Percentiles rank a stretch among this genome's conserved stretches.
These are phyloP conservation scores for Euptelea pleiosperma DNA, from an alignment of 164 flowering plant genomes.

Conservation along the genomic window DNA sequence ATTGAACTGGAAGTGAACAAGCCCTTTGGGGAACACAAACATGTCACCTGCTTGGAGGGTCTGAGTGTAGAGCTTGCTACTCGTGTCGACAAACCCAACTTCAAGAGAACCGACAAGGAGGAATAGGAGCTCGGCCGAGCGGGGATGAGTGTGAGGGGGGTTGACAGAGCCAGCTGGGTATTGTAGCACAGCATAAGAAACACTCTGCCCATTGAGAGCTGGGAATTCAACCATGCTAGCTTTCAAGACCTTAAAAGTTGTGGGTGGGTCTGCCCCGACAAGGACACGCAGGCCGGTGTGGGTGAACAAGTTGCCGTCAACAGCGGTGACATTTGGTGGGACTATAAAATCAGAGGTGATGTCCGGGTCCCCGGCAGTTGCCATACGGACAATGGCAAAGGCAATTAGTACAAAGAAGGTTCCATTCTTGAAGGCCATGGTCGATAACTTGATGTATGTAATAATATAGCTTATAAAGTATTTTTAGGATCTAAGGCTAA, in stretches of 20 bases:
- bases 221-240: constrained; percentile 10
- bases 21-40: no score
- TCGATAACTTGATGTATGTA: no score
- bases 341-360: neutral
- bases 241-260: constrained; percentile 7
- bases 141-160: constrained; percentile 17
- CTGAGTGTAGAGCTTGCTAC: constrained; percentile 26
- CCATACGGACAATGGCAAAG: neutral
- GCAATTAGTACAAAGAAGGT: neutral
- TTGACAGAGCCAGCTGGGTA: constrained; percentile 7
- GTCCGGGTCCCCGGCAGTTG: no score
- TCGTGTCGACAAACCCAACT: constrained; percentile 33
- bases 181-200: constrained; percentile 12
- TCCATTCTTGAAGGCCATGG: no score
- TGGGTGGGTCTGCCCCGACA: neutral
- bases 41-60: constrained; percentile 29
- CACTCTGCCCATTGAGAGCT: constrained; percentile 13
- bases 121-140: constrained; percentile 13
- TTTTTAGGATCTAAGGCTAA: no score
- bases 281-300: neutral
- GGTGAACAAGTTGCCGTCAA: constrained; percentile 12
- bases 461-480: no score
- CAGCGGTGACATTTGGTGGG: constrained; percentile 2
- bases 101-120: constrained; percentile 15
- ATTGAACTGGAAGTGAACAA: neutral